Evolutionary conservation across 345 rosid genomes (phyloP).

Genomic region (Schrenkiella parvula): DNA sequence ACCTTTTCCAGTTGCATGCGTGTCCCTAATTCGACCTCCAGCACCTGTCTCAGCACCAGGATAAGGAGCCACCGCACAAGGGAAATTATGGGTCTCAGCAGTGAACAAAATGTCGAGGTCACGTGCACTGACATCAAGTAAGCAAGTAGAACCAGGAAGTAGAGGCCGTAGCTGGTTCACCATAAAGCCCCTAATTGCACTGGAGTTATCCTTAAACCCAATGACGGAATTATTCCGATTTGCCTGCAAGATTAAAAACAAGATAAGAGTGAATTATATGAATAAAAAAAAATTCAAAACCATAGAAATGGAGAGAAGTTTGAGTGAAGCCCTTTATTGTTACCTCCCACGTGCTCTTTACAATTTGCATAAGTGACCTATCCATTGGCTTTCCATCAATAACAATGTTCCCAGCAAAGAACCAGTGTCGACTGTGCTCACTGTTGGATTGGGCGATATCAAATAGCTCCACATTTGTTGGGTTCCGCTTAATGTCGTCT

Average conservation of each 20-base stretch:
- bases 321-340: slow-evolving; percentile 44
- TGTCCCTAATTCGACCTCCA: slow-evolving; percentile 95
- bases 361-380: slow-evolving; percentile 89
- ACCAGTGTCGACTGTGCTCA: slow-evolving; percentile 95
- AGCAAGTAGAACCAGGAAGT: slow-evolving; percentile 67
- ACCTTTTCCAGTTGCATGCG: slow-evolving; percentile 97
- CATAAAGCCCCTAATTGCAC: slow-evolving; percentile 85
- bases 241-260: slow-evolving; percentile 38
- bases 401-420: slow-evolving; percentile 81
- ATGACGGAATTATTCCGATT: slow-evolving; percentile 84
- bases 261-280: neutral
- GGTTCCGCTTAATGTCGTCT: slow-evolving; percentile 74
- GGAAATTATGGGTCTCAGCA: slow-evolving; percentile 96
- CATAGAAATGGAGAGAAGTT: neutral
- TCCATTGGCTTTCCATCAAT: slow-evolving; percentile 81
- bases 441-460: slow-evolving; percentile 96
- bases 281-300: neutral
- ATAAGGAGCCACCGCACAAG: slow-evolving; percentile 97
- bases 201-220: slow-evolving; percentile 90
- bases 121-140: slow-evolving; percentile 39
- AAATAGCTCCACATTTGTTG: slow-evolving; percentile 85
- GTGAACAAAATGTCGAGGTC: slow-evolving; percentile 86
- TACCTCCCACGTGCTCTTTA: slow-evolving; percentile 86
- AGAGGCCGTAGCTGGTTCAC: slow-evolving; percentile 64
- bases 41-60: slow-evolving; percentile 99